phyloP scores from a whole-genome alignment of 768 basidiomycete species.

The Floccularia luteovirens region DNA sequence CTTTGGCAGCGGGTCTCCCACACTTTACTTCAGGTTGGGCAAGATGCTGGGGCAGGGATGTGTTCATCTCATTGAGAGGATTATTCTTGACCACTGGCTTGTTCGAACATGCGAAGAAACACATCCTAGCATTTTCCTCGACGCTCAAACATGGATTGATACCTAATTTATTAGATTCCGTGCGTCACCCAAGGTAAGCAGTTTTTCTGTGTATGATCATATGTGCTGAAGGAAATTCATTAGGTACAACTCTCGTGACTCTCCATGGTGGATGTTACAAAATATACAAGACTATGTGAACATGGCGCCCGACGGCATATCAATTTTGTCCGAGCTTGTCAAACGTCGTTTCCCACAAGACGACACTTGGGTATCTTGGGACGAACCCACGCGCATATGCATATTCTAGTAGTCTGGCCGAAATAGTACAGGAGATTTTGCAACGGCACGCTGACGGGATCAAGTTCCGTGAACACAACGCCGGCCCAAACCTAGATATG shows the following conservation, averaged over 20 bases:
- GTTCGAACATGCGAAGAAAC: conserved; percentile 75
- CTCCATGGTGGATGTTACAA: conserved; percentile 99
- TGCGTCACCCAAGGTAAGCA: conserved; percentile 69
- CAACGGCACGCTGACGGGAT: conserved; percentile 93
- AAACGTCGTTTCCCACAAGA: conserved; percentile 93
- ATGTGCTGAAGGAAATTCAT: neutral
- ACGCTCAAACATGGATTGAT: conserved; percentile 94
- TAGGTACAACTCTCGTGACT: conserved; percentile 94
- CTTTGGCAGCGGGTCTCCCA: conserved; percentile 90
- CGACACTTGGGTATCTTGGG: conserved; percentile 90
- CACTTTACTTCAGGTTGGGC: conserved; percentile 95
- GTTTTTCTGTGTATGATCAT: neutral
- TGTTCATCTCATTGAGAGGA: conserved; percentile 90
- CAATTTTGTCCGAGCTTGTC: conserved; percentile 73
- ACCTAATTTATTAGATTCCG: conserved; percentile 91
- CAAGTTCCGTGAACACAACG: conserved; percentile 92
- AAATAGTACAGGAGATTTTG: conserved; percentile 92
- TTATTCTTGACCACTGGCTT: conserved; percentile 92
- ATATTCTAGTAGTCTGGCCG: conserved; percentile 79
- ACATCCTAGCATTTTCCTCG: conserved; percentile 89
- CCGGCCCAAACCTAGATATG: conserved; percentile 93
- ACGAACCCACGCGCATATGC: conserved; percentile 80
- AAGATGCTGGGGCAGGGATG: conserved; percentile 92
- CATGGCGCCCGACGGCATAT: conserved; percentile 77
- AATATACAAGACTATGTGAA: conserved; percentile 92